Evolutionary conservation across 164 flowering plant species (phyloP).

Genomic region (Paratinospora sagittata): DNA sequence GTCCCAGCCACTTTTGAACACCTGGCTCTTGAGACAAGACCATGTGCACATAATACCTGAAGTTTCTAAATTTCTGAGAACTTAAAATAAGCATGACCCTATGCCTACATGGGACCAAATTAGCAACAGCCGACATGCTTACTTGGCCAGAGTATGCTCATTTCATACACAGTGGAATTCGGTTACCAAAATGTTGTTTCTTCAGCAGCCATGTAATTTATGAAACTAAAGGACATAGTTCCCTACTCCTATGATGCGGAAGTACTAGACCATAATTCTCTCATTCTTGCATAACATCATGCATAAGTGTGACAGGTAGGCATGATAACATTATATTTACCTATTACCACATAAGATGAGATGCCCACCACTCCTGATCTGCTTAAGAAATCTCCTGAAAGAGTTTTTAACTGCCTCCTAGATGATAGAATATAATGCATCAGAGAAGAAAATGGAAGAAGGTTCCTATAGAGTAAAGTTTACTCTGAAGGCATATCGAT

Average conservation of each 20-base stretch:
- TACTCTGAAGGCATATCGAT: background rate
- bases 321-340: constrained; percentile 16
- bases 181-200: no score
- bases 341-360: constrained; percentile 45
- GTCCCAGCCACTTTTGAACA: no score
- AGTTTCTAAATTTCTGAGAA: no score
- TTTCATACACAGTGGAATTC: background rate
- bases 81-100: no score
- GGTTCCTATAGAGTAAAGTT: background rate
- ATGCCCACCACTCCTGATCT: constrained; percentile 36
- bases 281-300: background rate
- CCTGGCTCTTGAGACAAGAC: no score
- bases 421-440: constrained; percentile 1
- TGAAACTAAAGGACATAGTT: no score
- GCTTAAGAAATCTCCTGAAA: constrained; percentile 32
- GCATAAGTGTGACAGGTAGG: background rate
- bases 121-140: no score
- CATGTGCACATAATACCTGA: no score
- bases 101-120: no score
- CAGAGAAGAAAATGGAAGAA: background rate
- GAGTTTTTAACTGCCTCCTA: constrained; percentile 31
- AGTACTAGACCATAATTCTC: no score
- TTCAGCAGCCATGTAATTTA: no score
- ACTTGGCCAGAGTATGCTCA: background rate
- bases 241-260: no score